phyloP scores from a whole-genome alignment of 345 rosid species.

The rapeseed (Brassica napus) region Da-Ae NC_063450.1:4350501-4351000 shows the following conservation, averaged over 20 bases:
- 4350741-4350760: constrained; percentile 82
- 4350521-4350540: not conserved
- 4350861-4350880: constrained; percentile 12
- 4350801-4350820: constrained; percentile 9
- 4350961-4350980: constrained; percentile 70
- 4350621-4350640: constrained; percentile 88
- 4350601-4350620: constrained; percentile 89
- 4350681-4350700: constrained; percentile 93
- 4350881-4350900: constrained; percentile 72
- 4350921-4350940: constrained; percentile 78
- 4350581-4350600: constrained; percentile 94
- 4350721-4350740: constrained; percentile 96
- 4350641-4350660: constrained; percentile 92
- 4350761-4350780: constrained; percentile 79
- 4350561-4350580: constrained; percentile 92
- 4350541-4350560: constrained; percentile 52
- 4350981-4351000: constrained; percentile 91
- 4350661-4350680: constrained; percentile 92
- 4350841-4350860: constrained; percentile 1
- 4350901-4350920: constrained; percentile 93
- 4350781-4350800: constrained; percentile 83
- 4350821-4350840: constrained; percentile 8
- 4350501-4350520: constrained; percentile 18
- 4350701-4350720: constrained; percentile 89
- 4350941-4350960: constrained; percentile 50